Evolutionary conservation across 768 basidiomycete genomes (phyloP).

Genomic region (Auriscalpium microsporum): DNA sequence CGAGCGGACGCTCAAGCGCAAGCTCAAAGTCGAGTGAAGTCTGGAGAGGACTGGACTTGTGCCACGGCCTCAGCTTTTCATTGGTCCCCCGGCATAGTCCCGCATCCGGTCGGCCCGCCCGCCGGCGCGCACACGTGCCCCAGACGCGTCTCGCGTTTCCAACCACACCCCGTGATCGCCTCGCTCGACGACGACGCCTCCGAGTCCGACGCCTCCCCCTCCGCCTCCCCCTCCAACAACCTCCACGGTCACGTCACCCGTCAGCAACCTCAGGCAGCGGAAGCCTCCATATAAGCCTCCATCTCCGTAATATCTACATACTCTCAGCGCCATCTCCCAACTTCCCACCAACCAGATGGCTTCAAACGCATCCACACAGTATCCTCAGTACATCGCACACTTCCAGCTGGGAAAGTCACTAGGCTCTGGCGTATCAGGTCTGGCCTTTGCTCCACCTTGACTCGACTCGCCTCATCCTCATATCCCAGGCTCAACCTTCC

Average conservation of each 20-base stretch:
- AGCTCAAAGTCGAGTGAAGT: too few species aligned
- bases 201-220: neutral
- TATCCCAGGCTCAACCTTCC: conserved; percentile 56
- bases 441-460: conserved; percentile 9
- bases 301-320: neutral
- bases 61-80: too few species aligned
- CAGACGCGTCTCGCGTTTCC: neutral
- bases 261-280: neutral
- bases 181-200: neutral
- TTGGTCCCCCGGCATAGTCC: too few species aligned
- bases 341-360: neutral
- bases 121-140: neutral
- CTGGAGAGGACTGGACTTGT: too few species aligned
- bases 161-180: neutral
- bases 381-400: conserved; percentile 42
- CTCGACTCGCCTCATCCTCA: neutral
- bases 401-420: conserved; percentile 52
- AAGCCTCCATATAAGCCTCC: neutral
- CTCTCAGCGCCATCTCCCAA: neutral
- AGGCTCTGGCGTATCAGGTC: conserved; percentile 71
- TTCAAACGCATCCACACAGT: neutral
- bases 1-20: too few species aligned
- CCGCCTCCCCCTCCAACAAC: neutral
- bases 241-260: neutral
- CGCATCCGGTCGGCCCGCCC: neutral